These are phyloP conservation scores for Westerdykella ornata DNA, from an alignment of 2,329 filamentous ascomycete species.

Conservation along the genomic window DNA sequence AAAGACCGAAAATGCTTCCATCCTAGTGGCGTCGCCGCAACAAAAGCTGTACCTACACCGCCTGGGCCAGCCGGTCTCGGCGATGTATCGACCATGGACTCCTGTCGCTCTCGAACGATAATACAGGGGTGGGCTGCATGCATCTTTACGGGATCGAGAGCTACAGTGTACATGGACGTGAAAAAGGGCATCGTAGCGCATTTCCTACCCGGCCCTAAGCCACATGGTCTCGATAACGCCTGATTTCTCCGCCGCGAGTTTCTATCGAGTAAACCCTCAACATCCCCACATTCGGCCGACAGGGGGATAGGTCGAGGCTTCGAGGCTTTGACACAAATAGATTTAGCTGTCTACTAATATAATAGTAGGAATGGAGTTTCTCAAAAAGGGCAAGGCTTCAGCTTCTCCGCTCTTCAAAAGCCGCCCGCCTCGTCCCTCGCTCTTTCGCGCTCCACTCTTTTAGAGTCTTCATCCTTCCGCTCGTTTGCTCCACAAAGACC, in stretches of 20 bases:
- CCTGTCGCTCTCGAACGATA: slow-evolving; percentile 9
- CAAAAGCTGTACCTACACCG: too few species aligned
- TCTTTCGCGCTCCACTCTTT: not conserved
- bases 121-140: not conserved
- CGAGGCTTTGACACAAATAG: too few species aligned
- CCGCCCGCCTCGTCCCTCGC: not conserved
- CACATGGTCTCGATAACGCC: slow-evolving; percentile 24
- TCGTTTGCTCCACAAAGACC: slow-evolving; percentile 7
- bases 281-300: too few species aligned
- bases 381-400: too few species aligned
- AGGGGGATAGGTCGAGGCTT: too few species aligned
- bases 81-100: not conserved
- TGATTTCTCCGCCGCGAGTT: slow-evolving; percentile 19
- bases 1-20: not conserved
- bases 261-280: slow-evolving; percentile 31
- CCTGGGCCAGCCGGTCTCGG: slow-evolving; percentile 20
- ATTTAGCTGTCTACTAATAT: too few species aligned
- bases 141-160: not conserved
- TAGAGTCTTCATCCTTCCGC: not conserved
- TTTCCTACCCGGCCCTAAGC: slow-evolving; percentile 1
- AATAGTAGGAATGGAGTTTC: too few species aligned
- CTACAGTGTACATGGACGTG: not conserved
- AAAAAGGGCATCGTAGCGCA: too few species aligned
- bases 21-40: too few species aligned
- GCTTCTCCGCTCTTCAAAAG: not conserved